These are phyloP conservation scores for Terfezia boudieri DNA, from an alignment of 495 filamentous ascomycete genomes.

Conservation along the genomic window DNA sequence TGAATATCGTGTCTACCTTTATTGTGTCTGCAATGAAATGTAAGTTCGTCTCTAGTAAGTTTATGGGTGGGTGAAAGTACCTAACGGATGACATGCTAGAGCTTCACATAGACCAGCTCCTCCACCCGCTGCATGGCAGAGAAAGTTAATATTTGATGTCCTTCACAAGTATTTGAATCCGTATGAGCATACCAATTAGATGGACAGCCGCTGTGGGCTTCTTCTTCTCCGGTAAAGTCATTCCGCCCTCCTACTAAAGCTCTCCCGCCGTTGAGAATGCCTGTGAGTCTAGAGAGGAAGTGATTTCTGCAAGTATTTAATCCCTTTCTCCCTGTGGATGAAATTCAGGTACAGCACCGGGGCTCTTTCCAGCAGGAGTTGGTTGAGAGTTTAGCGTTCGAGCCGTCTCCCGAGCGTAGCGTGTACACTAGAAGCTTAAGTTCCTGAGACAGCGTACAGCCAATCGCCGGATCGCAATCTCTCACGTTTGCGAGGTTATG, in stretches of 20 bases:
- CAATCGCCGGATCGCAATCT: neutral
- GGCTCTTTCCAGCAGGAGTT: neutral
- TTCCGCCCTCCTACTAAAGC: neutral
- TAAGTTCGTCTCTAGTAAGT: too few species aligned
- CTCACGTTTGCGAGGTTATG: neutral
- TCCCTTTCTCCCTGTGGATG: neutral
- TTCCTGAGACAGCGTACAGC: neutral
- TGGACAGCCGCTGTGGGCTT: conserved; percentile 74
- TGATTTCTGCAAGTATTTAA: neutral
- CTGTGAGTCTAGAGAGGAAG: neutral
- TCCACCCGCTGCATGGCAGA: conserved; percentile 49
- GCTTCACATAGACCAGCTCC: conserved; percentile 99
- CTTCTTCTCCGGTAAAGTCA: conserved; percentile 36
- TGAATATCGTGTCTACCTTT: conserved; percentile 25
- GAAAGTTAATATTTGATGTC: neutral
- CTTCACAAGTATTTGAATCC: neutral
- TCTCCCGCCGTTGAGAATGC: neutral
- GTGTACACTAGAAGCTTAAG: too few species aligned
- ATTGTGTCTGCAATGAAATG: conserved; percentile 44
- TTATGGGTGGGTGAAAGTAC: conserved; percentile 26
- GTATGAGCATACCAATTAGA: conserved; percentile 50
- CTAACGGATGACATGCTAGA: conserved; percentile 83
- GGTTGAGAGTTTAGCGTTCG: neutral
- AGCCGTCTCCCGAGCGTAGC: neutral
- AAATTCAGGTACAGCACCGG: neutral